Evolutionary conservation across 257 asterid genomes (phyloP).

Genomic region (Solanum dulcamara): DNA sequence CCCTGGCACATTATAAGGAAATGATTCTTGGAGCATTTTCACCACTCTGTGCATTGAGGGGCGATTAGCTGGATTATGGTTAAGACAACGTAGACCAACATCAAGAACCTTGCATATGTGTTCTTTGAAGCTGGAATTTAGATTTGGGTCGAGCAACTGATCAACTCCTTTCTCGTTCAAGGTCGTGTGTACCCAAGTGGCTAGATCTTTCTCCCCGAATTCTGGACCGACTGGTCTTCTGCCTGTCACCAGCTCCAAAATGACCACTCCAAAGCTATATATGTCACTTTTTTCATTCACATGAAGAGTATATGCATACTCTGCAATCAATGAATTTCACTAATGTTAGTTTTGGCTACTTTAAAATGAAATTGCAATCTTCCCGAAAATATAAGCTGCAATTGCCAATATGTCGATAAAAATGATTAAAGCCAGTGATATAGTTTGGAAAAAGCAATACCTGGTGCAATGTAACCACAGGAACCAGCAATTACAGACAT

Average conservation of each 20-base stretch:
- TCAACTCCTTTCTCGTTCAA: conserved; percentile 32
- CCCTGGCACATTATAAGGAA: background rate
- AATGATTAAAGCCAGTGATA: background rate
- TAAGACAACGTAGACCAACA: conserved; percentile 48
- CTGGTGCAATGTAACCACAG: conserved; percentile 92
- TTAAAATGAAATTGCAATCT: background rate
- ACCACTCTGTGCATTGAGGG: conserved; percentile 79
- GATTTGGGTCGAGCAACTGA: conserved; percentile 38
- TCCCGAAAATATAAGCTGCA: background rate
- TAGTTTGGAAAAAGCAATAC: conserved; percentile 13
- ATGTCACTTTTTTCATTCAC: conserved; percentile 74
- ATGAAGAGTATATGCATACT: conserved; percentile 66
- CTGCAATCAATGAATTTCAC: conserved; percentile 17
- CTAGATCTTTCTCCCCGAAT: conserved; percentile 43
- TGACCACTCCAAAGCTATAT: conserved; percentile 70
- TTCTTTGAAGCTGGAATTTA: conserved; percentile 24
- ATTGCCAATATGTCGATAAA: background rate
- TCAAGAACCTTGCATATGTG: conserved; percentile 36
- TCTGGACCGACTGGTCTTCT: conserved; percentile 30
- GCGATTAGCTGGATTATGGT: conserved; percentile 44
- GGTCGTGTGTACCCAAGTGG: conserved; percentile 32
- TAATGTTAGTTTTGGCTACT: background rate
- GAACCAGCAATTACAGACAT: conserved; percentile 86
- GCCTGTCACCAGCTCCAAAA: conserved; percentile 66
- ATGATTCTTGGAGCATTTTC: conserved; percentile 41